Evolutionary conservation across 192 early-diverging fungal genomes (phyloP).

Genomic region (Linnemannia hyalina): DNA sequence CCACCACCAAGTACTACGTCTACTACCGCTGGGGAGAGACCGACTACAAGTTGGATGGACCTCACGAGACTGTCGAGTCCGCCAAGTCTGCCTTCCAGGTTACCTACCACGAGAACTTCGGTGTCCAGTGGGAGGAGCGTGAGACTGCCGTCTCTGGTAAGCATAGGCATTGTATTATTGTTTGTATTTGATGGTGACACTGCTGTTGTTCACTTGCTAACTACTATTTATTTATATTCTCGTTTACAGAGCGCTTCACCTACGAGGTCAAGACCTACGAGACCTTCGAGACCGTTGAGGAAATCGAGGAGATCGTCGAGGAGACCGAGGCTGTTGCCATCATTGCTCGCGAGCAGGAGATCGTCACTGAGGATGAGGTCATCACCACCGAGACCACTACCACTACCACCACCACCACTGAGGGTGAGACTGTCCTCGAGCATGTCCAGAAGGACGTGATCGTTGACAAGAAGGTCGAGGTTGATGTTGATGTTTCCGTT

Average conservation of each 20-base stretch:
- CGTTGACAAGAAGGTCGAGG: slow-evolving; percentile 1
- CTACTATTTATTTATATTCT: background rate
- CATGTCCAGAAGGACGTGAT: background rate
- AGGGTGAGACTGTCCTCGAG: background rate
- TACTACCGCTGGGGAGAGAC: slow-evolving; percentile 32
- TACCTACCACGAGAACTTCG: slow-evolving; percentile 28
- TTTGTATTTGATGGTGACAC: too few relatives aligned
- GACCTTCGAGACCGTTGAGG: slow-evolving; percentile 29
- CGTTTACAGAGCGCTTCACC: slow-evolving; percentile 24
- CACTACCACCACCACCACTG: background rate
- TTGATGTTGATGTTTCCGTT: too few relatives aligned
- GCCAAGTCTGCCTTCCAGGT: slow-evolving; percentile 37
- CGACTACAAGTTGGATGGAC: slow-evolving; percentile 39
- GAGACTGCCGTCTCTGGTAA: slow-evolving; percentile 25
- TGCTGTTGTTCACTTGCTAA: too few relatives aligned
- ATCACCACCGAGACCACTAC: background rate
- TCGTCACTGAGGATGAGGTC: slow-evolving; percentile 5
- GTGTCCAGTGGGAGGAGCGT: slow-evolving; percentile 27
- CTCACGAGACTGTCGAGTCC: slow-evolving; percentile 26
- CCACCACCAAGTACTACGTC: slow-evolving; percentile 20
- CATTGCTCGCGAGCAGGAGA: slow-evolving; percentile 27
- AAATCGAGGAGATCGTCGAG: slow-evolving; percentile 43
- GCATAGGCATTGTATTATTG: background rate
- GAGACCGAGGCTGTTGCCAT: slow-evolving; percentile 29
- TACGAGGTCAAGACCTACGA: slow-evolving; percentile 43